Evolutionary conservation across 2,329 filamentous ascomycete species (phyloP), one percentile per base, ranked within the genome.

Genomic region (Eurotiales sp.): DNA sequence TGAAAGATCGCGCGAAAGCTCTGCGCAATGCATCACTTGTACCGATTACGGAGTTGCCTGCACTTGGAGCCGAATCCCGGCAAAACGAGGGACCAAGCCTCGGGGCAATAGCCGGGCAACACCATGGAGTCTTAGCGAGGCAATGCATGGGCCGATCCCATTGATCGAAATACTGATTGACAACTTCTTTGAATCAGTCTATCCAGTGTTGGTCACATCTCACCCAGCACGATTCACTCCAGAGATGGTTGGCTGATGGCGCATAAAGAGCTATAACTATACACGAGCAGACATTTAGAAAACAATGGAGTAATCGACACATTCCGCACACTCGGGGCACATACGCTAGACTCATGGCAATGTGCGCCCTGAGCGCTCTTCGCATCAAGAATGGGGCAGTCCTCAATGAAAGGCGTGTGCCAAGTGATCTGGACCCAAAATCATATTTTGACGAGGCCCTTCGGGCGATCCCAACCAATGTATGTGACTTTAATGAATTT

Each of bases 281-380:
- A 23, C 45, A 47, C 7, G 45, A 47, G 22, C 34, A 47, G 12
- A 47, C 45, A 4, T 47, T 47, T 40, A 47, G 45, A 39, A 22
- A 40, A 19, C 34, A 34, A 14, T 47, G 45, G 45, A 17, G 5
- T 7, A 47, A 12, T 11, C 21, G 32, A 21, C 39, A 19, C 19
- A 47, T 19, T 22, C 45, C 45, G 1, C 32, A 47, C 11, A 47
- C 27, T 15, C 45, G 45, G 10, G 45, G 45, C 12, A 39, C 45
- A 5, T 47, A 47, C 34, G 22, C 45, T 14, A 47, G 34, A 30
- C 45, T 47, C 17, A 47, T 47, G 45, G 22, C 45, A 4, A 30
- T 47, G 34, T 47, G 45, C 11, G 45, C 45, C n/a, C 32, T 47
- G 15, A 47, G 45, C 25, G 45, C 45, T 12, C 45, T 40, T 47